Percentiles rank a stretch among this genome's conserved stretches.
Conservation (phyloP, 257 asterid species). For the Solanum chaucha region DNA sequence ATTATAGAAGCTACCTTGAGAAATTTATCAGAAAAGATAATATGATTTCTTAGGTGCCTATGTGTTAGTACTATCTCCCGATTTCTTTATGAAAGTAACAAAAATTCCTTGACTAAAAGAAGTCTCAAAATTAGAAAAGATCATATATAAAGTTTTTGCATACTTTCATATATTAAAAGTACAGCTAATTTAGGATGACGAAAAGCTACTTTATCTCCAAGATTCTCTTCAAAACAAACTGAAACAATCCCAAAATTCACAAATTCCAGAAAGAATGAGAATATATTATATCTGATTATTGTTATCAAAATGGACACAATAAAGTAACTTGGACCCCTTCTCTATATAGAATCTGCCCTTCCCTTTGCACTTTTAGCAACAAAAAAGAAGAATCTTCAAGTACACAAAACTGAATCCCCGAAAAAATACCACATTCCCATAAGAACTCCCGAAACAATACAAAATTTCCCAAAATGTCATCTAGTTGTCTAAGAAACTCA, state of each 20-base stretch:
- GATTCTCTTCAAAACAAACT: neutral
- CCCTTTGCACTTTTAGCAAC: neutral
- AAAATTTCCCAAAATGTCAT: neutral
- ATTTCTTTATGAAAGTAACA: neutral
- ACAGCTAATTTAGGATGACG: neutral
- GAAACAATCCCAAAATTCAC: neutral
- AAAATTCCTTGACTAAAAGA: neutral
- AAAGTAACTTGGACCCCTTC: neutral
- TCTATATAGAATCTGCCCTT: neutral
- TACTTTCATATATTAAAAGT: neutral
- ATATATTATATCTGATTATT: neutral
- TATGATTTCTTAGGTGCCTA: neutral
- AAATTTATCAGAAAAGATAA: neutral
- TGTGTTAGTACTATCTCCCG: neutral
- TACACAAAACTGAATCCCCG: neutral
- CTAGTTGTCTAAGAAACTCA: neutral
- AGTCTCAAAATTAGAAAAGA: neutral
- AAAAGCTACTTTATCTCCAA: neutral
- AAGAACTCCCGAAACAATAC: neutral
- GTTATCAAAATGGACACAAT: neutral
- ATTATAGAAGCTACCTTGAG: neutral
- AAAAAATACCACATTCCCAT: neutral
- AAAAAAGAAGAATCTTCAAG: neutral
- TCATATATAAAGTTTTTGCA: neutral
- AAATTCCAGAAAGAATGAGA: neutral